phyloP scores from a whole-genome alignment of 2,329 filamentous ascomycete species.

The Corynespora cassiicola region DNA sequence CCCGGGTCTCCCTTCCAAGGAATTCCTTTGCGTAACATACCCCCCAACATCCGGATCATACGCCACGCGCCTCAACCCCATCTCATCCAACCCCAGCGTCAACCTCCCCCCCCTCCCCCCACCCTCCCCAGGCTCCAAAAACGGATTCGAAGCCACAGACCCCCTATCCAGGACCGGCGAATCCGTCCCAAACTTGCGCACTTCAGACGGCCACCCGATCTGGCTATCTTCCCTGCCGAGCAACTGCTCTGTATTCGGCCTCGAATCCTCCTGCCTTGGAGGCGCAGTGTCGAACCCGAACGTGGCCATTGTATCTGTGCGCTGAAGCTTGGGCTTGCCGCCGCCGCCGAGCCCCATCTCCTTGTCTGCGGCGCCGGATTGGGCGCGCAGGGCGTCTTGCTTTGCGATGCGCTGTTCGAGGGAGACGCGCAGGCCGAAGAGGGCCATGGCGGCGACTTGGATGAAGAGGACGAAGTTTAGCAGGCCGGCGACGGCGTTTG shows the following conservation, averaged over 20 bases:
- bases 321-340: background rate
- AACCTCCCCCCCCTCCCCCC: background rate
- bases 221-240: slow-evolving; percentile 24
- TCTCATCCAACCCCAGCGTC: too few species aligned
- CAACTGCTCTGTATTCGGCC: slow-evolving; percentile 20
- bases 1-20: too few species aligned
- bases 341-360: slow-evolving; percentile 4
- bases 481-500: slow-evolving; percentile 18
- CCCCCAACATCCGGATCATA: too few species aligned
- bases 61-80: too few species aligned
- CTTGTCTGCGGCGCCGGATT: slow-evolving; percentile 1
- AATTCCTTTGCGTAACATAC: too few species aligned
- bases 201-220: slow-evolving; percentile 30
- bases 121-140: background rate
- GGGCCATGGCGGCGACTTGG: slow-evolving; percentile 25
- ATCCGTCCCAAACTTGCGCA: slow-evolving; percentile 24
- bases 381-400: slow-evolving; percentile 7
- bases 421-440: slow-evolving; percentile 28
- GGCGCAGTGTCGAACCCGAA: slow-evolving; percentile 22
- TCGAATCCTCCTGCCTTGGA: slow-evolving; percentile 3
- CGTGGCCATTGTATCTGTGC: slow-evolving; percentile 22
- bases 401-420: slow-evolving; percentile 35
- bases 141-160: background rate
- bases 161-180: too few species aligned
- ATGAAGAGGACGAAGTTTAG: slow-evolving; percentile 24